Conservation (phyloP, 1,284 basidiomycete species). For the Leucocoprinus gongylophorus region DNA sequence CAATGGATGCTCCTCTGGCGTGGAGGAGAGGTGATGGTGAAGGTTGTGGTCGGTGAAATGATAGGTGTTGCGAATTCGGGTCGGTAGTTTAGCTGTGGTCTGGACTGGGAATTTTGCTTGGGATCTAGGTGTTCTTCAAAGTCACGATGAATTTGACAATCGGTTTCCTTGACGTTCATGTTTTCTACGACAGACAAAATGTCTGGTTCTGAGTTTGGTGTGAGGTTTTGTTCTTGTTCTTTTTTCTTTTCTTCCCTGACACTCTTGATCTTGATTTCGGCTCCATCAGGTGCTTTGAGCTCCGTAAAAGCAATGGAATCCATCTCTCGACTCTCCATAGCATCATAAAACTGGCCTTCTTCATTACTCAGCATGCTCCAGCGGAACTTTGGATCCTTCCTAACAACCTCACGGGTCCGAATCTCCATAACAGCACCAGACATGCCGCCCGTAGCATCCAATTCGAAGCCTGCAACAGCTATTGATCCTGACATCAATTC, state of each 20-base stretch:
- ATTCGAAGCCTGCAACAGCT: not conserved
- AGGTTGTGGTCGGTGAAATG: not conserved
- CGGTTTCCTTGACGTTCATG: not conserved
- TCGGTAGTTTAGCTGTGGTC: not conserved
- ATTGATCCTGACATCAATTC: not conserved
- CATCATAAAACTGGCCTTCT: not conserved
- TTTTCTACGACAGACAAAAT: not conserved
- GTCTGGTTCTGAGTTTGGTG: not conserved
- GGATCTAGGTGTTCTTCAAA: not conserved
- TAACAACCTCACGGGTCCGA: not conserved
- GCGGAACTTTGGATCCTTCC: not conserved
- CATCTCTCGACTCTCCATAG: not conserved
- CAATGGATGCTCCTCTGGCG: not conserved
- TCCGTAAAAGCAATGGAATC: too few species aligned
- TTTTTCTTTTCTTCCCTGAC: not conserved
- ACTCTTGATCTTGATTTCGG: not conserved
- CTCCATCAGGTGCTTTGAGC: not conserved
- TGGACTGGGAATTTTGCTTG: not conserved
- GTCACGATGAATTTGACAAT: not conserved
- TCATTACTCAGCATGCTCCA: conserved; percentile 1
- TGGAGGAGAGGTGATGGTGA: not conserved
- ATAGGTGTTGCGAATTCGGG: not conserved
- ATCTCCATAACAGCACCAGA: not conserved
- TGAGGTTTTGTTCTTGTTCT: not conserved
- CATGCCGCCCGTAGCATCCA: not conserved